A percentile compares a stretch with the other conserved stretches of the same genome.
Evolutionary conservation across 2,329 filamentous ascomycete genomes (phyloP).

Genomic region (Drechslerella stenobrocha): DNA sequence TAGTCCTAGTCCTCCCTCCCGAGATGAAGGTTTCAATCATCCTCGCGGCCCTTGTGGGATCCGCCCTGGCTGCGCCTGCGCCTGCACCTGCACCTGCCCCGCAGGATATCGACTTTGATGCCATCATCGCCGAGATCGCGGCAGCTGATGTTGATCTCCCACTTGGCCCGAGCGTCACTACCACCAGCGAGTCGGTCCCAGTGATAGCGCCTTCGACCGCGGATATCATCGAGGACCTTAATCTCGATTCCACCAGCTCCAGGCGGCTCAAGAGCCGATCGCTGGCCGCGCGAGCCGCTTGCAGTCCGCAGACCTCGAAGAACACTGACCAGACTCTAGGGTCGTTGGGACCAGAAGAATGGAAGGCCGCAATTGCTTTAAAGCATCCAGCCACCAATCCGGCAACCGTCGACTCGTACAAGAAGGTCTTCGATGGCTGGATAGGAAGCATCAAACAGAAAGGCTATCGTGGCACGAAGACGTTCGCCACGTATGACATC

Average conservation of each 20-base stretch:
- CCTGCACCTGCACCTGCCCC: slow-evolving; percentile 16
- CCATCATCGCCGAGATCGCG: not conserved
- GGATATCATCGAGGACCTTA: slow-evolving; percentile 23
- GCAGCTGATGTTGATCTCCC: slow-evolving; percentile 13
- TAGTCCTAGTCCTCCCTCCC: not conserved
- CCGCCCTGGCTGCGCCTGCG: slow-evolving; percentile 23
- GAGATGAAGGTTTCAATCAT: slow-evolving; percentile 33
- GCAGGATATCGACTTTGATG: slow-evolving; percentile 26
- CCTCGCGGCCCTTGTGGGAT: slow-evolving; percentile 20
- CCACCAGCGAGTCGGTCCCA: slow-evolving; percentile 31
- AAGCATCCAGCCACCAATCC: slow-evolving; percentile 43
- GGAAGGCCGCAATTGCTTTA: slow-evolving; percentile 15
- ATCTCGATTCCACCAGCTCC: slow-evolving; percentile 25
- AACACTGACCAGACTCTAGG: slow-evolving; percentile 28
- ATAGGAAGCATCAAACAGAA: slow-evolving; percentile 49
- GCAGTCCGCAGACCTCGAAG: slow-evolving; percentile 22
- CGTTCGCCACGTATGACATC: slow-evolving; percentile 50
- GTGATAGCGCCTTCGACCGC: slow-evolving; percentile 11
- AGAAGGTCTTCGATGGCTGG: slow-evolving; percentile 54
- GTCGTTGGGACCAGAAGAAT: slow-evolving; percentile 12
- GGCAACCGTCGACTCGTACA: slow-evolving; percentile 49
- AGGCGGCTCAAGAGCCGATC: slow-evolving; percentile 13
- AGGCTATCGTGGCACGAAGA: slow-evolving; percentile 52
- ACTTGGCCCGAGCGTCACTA: slow-evolving; percentile 29
- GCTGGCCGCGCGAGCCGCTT: slow-evolving; percentile 40